phyloP scores from a whole-genome alignment of 2,329 filamentous ascomycete genomes.

The Hortaea werneckii region DNA sequence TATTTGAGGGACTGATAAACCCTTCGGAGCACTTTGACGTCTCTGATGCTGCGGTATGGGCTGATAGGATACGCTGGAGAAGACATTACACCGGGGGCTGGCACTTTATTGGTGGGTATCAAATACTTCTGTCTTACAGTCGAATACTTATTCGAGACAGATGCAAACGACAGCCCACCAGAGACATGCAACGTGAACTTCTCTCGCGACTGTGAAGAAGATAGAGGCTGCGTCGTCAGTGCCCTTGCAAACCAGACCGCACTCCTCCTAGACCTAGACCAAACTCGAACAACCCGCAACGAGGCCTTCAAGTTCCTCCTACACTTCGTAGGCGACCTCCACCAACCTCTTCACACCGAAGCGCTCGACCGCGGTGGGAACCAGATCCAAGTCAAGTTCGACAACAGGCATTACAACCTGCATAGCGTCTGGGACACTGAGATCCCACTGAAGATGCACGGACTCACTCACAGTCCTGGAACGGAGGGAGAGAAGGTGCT shows the following conservation, averaged over 20 bases:
- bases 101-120: constrained; percentile 36
- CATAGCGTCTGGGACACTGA: constrained; percentile 36
- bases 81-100: constrained; percentile 38
- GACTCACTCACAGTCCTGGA: constrained; percentile 28
- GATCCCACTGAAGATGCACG: constrained; percentile 31
- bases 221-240: constrained; percentile 40
- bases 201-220: constrained; percentile 39
- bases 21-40: too few relatives aligned
- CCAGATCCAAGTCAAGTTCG: constrained; percentile 34
- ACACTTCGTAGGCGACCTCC: constrained; percentile 53
- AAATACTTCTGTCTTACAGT: constrained; percentile 13
- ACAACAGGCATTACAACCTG: constrained; percentile 31
- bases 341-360: constrained; percentile 56
- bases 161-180: constrained; percentile 39
- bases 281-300: constrained; percentile 25
- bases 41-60: constrained; percentile 34
- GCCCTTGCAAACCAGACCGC: constrained; percentile 45
- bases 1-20: constrained; percentile 1
- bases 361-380: constrained; percentile 35
- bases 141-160: constrained; percentile 31
- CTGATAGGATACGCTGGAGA: constrained; percentile 32
- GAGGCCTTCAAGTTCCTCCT: constrained; percentile 42
- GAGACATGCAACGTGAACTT: constrained; percentile 38
- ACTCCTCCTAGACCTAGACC: constrained; percentile 24
- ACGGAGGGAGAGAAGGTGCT: constrained; percentile 21